Base-by-base conservation (phyloP, 768 basidiomycete species). In the Trichaptum fuscoviolaceum region DNA sequence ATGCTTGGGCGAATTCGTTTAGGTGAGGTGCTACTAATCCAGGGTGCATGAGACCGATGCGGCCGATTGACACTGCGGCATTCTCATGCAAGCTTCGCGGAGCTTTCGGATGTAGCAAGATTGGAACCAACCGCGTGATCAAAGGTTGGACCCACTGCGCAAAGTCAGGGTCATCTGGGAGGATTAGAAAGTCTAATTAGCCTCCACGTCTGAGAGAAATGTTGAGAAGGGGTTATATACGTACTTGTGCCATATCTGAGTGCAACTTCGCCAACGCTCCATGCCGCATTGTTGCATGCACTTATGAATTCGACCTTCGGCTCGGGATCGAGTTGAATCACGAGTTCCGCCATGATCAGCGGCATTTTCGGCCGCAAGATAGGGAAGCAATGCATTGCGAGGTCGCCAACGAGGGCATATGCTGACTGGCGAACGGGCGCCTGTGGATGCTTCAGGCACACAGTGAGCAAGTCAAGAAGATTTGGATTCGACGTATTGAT, bases 211-310 rank as follows among this genome's bases (percentile, higher is more conserved):
- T 65, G 63, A 61, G 17, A 8, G 63, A 59, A 25, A 20, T 52
- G 7, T 23, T 24, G 57, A 25, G 57, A 24, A 27, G 20, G 24
- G 15, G 23, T 23, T 58, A 24, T 4, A 70, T 64, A 34, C 84
- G 66, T 73, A 91, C 92, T 90, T 70, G 87, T 82, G 64, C 94
- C 92, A 74, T 93, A 95, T 61, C 95, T 92, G 68, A 99, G 79
- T 8, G 97, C 94, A 35, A 99, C 94, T 77, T 99, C 97, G 58
- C 97, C 97, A 30, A 97, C 95, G n/a, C 95, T 95, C 97, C 97
- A 99, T 0, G 96, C 96, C 10, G 97, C 97, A 74, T 99, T 99
- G 78, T 99, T 99, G 76, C 94, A 96, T 6, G 96, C 97, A 70
- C 94, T 96, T 69, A 99, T 88, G 73, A 95, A 95, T 76, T 98